Conservation (phyloP, 345 rosid genomes). For the Cardamine resedifolia region DNA sequence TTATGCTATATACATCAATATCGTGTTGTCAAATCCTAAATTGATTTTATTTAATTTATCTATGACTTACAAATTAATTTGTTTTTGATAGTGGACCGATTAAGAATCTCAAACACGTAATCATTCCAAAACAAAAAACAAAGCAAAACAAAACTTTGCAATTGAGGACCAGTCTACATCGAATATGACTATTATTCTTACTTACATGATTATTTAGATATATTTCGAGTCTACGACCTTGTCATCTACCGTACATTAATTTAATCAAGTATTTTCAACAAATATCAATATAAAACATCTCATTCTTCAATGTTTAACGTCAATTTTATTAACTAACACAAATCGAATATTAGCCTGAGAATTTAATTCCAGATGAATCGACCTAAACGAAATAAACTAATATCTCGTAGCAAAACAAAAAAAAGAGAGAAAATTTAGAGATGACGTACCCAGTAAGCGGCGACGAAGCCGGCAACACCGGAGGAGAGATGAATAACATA, state of each 20-base stretch:
- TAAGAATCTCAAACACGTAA: neutral
- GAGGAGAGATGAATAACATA: constrained; percentile 81
- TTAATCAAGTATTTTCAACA: constrained; percentile 18
- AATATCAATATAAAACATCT: neutral
- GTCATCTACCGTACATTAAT: constrained; percentile 19
- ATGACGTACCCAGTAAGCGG: constrained; percentile 74
- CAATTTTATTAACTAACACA: neutral
- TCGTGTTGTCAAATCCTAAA: constrained; percentile 7
- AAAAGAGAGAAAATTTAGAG: neutral
- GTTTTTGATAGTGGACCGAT: constrained; percentile 5
- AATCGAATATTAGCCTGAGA: neutral
- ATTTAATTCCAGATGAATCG: constrained; percentile 6
- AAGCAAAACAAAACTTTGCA: constrained; percentile 18
- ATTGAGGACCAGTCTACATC: constrained; percentile 14
- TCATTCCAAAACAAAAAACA: constrained; percentile 3
- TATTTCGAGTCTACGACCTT: constrained; percentile 3
- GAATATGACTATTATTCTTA: neutral
- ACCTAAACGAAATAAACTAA: constrained; percentile 23
- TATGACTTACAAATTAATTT: constrained; percentile 9
- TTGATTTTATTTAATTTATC: neutral
- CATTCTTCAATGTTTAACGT: neutral
- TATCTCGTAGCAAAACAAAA: neutral
- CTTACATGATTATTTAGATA: neutral
- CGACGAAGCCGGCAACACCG: constrained; percentile 72
- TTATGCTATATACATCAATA: neutral